Evolutionary conservation across 2,329 filamentous ascomycete species (phyloP), one percentile per base, ranked within the genome.

Genomic region (Ceratocystis diversiconidia): DNA sequence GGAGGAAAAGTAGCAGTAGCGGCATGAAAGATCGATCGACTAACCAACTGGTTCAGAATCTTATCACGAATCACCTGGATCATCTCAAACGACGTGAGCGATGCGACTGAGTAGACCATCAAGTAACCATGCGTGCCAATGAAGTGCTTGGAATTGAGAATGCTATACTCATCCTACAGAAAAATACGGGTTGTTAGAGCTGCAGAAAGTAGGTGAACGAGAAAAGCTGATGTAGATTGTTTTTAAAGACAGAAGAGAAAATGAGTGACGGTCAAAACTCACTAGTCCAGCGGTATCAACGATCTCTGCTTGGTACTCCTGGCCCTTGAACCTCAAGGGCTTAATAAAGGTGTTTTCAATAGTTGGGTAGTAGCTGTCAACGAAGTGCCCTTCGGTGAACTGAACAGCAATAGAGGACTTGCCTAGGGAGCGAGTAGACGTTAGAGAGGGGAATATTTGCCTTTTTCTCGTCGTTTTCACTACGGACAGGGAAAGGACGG

Each of bases 321-420:
- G 90, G 62, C 89, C 88, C 76, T 94, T 95, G 76, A 89, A 88
- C 72, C 90, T 88, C 75, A 99, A 96, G 70, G 91, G 87, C 76
- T 95, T 95, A 80, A 88, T 95, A 75, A 99, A 99, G 1, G 92
- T 97, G 76, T 97, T 99, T 76, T 99, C 94, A 73, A 99, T 97
- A 50, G 94, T 99, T 44, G 94, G 94, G 76, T 99, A 99, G 78
- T 99, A 99, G 76, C 89, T 95, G 76, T 99, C 94, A 73, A 99
- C 92, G 74, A 99, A 99, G 78, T 96, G 92, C 69, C 91, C 91
- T 75, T 99, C 94, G 73, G 96, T 92, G 73, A 94, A 97, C 74
- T 92, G 92, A 61, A 97, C 94, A 12, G 94, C 95, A 70, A 99
- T 85, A 65, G 92, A 97, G 25, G 91, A 96, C 81, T 99, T 99